These are phyloP conservation scores for Sugiyamaella chiloensis DNA, from an alignment of 805 yeast species.

Conservation along the genomic window DNA sequence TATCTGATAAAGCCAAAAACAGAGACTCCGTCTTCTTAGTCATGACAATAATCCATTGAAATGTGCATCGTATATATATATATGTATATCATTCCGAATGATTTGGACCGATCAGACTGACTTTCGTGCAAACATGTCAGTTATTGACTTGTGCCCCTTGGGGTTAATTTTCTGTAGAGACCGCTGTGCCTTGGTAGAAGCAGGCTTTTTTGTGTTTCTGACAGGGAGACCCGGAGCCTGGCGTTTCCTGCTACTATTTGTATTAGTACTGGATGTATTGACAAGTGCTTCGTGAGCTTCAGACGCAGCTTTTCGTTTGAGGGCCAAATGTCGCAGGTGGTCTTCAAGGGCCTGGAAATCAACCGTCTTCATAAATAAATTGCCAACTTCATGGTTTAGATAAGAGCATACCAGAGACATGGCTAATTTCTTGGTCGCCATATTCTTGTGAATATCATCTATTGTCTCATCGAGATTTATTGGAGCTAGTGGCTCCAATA, in stretches of 20 bases:
- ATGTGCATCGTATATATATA: too few relatives aligned
- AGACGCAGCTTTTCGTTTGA: constrained; percentile 20
- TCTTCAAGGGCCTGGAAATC: constrained; percentile 26
- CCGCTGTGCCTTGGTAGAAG: constrained; percentile 16
- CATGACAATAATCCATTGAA: too few relatives aligned
- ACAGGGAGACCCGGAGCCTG: constrained; percentile 10
- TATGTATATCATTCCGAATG: background rate
- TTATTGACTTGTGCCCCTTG: constrained; percentile 29
- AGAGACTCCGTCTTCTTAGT: too few relatives aligned
- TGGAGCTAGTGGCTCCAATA: constrained; percentile 20
- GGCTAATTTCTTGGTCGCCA: constrained; percentile 22
- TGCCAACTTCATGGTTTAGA: constrained; percentile 13
- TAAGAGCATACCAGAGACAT: constrained; percentile 18
- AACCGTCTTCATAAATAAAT: constrained; percentile 12
- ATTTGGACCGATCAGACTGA: background rate
- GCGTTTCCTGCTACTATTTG: constrained; percentile 11
- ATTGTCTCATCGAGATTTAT: constrained; percentile 20
- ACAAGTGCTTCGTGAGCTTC: constrained; percentile 21
- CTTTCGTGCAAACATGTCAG: constrained; percentile 34
- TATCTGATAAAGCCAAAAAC: constrained; percentile 41
- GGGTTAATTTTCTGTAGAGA: constrained; percentile 20
- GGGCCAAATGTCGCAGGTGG: constrained; percentile 19
- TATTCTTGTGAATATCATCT: constrained; percentile 16
- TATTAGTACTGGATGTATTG: constrained; percentile 12
- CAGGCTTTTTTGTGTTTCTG: constrained; percentile 13